These are phyloP conservation scores for Scutellaria galericulata DNA, from an alignment of 257 asterid species.

Conservation along the genomic window DNA sequence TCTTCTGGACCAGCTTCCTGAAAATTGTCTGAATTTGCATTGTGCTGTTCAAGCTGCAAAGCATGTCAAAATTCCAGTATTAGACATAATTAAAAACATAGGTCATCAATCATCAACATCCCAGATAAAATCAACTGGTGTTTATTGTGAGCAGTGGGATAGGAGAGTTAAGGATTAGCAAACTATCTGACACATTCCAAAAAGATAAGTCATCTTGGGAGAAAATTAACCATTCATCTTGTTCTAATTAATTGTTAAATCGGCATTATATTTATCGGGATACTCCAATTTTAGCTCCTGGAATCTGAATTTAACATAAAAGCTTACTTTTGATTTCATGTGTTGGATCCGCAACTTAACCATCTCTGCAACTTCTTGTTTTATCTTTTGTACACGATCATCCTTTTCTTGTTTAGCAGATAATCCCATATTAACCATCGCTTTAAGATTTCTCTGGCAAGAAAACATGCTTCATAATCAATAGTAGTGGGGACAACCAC, in stretches of 20 bases:
- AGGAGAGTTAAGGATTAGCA: slow-evolving; percentile 3
- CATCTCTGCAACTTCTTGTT: slow-evolving; percentile 85
- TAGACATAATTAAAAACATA: not conserved
- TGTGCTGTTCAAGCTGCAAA: slow-evolving; percentile 70
- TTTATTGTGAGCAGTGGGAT: slow-evolving; percentile 5
- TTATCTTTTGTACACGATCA: slow-evolving; percentile 64
- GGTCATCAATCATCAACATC: slow-evolving; percentile 21
- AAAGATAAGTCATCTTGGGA: slow-evolving; percentile 6
- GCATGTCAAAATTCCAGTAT: slow-evolving; percentile 31
- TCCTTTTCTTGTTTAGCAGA: slow-evolving; percentile 90
- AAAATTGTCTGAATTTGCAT: slow-evolving; percentile 69
- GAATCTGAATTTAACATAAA: slow-evolving; percentile 8
- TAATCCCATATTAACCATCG: slow-evolving; percentile 67
- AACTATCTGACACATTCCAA: slow-evolving; percentile 4
- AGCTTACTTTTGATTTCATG: slow-evolving; percentile 72
- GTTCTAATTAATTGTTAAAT: slow-evolving; percentile 1
- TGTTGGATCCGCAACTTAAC: slow-evolving; percentile 55
- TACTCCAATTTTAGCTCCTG: slow-evolving; percentile 29
- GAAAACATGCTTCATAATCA: slow-evolving; percentile 4
- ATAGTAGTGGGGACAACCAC: slow-evolving; percentile 16
- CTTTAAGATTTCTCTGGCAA: slow-evolving; percentile 73
- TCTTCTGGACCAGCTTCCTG: slow-evolving; percentile 68
- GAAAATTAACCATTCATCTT: not conserved
- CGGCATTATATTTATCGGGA: not conserved
- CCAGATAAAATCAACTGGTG: slow-evolving; percentile 13